Evolutionary conservation across 108 stramenopile genomes (phyloP).

Genomic region (Epithemia pelagica): DNA sequence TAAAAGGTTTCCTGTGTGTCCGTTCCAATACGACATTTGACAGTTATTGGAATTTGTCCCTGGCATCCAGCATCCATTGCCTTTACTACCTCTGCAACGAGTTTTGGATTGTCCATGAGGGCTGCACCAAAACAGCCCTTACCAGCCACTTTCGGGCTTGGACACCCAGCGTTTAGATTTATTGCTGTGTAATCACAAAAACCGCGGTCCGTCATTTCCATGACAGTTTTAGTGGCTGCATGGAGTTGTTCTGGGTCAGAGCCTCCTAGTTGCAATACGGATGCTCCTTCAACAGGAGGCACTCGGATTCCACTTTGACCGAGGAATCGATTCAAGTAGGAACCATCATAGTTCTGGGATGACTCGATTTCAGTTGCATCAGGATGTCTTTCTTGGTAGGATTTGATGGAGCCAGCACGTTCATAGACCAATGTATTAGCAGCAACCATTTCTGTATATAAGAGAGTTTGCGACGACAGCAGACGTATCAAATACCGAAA

Average conservation of each 20-base stretch:
- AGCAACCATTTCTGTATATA: conserved; percentile 99
- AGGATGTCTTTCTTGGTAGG: conserved; percentile 10
- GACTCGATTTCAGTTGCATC: conserved; percentile 14
- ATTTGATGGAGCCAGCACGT: conserved; percentile 16
- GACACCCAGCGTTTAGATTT: conserved; percentile 99
- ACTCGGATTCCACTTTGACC: conserved; percentile 34
- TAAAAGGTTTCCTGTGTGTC: conserved; percentile 48
- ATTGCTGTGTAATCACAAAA: conserved; percentile 89
- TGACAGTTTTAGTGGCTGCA: conserved; percentile 62
- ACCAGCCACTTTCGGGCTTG: conserved; percentile 91
- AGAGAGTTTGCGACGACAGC: conserved; percentile 64
- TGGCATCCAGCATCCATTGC: conserved; percentile 69
- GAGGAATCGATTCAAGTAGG: conserved; percentile 18
- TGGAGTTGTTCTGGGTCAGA: conserved; percentile 76
- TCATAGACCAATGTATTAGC: conserved; percentile 81
- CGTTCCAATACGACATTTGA: conserved; percentile 96
- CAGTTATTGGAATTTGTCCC: conserved; percentile 75
- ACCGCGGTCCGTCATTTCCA: conserved; percentile 54
- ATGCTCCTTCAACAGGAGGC: conserved; percentile 53
- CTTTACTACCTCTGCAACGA: conserved; percentile 68
- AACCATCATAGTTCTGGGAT: conserved; percentile 30
- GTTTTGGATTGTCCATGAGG: conserved; percentile 89
- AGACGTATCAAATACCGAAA: conserved; percentile 88
- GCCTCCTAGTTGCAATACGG: conserved; percentile 95
- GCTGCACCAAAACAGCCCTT: conserved; percentile 98